Conservation (phyloP, 768 basidiomycete species). For the Boletales sp. region DNA sequence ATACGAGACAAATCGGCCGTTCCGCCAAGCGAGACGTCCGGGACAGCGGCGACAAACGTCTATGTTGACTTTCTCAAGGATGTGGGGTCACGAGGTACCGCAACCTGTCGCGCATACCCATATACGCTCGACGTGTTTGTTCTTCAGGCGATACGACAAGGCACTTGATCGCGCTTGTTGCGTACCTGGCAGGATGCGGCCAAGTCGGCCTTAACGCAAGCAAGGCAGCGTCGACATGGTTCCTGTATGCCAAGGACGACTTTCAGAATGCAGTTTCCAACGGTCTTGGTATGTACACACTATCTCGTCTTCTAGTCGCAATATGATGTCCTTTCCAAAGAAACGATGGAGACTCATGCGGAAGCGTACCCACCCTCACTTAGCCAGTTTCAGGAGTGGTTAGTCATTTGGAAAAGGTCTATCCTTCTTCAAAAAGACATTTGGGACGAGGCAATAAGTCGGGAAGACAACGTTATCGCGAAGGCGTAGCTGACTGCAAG, state of each 20-base stretch:
- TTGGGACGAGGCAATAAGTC: conserved; percentile 77
- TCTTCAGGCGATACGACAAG: conserved; percentile 65
- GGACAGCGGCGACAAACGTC: conserved; percentile 71
- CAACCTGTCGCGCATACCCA: no score
- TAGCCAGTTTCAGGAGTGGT: conserved; percentile 59
- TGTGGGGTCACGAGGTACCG: conserved; percentile 60
- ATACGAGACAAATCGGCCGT: no score
- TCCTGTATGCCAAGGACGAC: no score
- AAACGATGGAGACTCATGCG: conserved; percentile 67
- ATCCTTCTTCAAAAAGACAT: conserved; percentile 78
- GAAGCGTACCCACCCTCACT: conserved; percentile 60
- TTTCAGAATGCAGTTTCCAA: conserved; percentile 71
- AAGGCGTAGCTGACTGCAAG: no score
- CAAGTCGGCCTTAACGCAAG: conserved; percentile 87
- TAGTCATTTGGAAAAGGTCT: conserved; percentile 70
- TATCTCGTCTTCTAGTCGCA: background rate
- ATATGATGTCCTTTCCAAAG: conserved; percentile 39
- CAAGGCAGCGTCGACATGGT: no score
- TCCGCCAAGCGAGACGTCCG: no score
- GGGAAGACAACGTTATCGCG: no score
- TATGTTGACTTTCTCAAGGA: conserved; percentile 88
- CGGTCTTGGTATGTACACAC: conserved; percentile 56
- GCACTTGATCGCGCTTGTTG: conserved; percentile 73
- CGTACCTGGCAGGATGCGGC: conserved; percentile 89
- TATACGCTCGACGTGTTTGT: no score